These are phyloP conservation scores for Fusarium protoensiforme DNA, from an alignment of 2,329 filamentous ascomycete species.

Conservation along the genomic window DNA sequence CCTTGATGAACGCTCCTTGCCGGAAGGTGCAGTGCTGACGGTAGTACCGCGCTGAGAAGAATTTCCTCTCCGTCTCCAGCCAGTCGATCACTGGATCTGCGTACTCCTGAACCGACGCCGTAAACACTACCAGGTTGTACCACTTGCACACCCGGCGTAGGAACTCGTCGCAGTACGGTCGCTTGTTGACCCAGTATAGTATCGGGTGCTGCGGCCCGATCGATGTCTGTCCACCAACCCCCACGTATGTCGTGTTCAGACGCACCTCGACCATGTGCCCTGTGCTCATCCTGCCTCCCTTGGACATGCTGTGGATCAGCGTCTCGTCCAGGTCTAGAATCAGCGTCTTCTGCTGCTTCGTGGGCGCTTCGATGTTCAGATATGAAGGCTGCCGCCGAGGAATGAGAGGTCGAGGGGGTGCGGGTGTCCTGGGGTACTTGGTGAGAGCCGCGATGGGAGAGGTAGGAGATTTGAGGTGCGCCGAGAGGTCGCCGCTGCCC, in stretches of 20 bases:
- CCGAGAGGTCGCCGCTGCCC: constrained; percentile 67
- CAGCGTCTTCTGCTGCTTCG: constrained; percentile 85
- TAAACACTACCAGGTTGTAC: constrained; percentile 98
- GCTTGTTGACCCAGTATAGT: constrained; percentile 98
- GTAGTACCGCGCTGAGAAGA: constrained; percentile 93
- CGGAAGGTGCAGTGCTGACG: constrained; percentile 96
- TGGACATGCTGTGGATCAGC: constrained; percentile 96
- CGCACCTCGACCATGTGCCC: constrained; percentile 99
- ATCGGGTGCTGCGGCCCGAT: constrained; percentile 86
- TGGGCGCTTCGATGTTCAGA: constrained; percentile 67
- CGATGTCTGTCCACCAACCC: constrained; percentile 72
- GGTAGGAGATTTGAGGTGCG: constrained; percentile 92
- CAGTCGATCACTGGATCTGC: constrained; percentile 99
- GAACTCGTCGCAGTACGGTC: constrained; percentile 97
- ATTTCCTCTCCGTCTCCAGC: constrained; percentile 96
- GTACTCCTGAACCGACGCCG: constrained; percentile 97
- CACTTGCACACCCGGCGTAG: constrained; percentile 92
- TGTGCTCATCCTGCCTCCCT: constrained; percentile 93
- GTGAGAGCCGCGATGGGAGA: constrained; percentile 83
- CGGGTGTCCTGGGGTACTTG: constrained; percentile 89
- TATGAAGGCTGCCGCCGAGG: constrained; percentile 92
- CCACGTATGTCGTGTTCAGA: constrained; percentile 77
- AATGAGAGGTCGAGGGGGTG: constrained; percentile 89
- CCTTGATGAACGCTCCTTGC: constrained; percentile 98
- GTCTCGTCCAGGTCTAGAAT: constrained; percentile 98